These are phyloP conservation scores for Amanita phalloides DNA, from an alignment of 768 basidiomycete species.

Conservation along the genomic window DNA sequence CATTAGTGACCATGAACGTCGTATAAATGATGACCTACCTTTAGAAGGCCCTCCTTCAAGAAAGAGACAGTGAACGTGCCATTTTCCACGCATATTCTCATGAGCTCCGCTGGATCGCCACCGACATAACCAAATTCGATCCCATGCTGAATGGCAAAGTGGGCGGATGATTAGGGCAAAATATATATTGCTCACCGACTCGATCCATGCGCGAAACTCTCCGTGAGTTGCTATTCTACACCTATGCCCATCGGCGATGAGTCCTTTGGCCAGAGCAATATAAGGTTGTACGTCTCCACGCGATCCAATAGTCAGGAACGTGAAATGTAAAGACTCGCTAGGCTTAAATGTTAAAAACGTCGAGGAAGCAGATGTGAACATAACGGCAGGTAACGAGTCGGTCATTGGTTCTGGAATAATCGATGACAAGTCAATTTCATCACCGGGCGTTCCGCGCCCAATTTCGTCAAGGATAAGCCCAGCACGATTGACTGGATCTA, in stretches of 20 bases:
- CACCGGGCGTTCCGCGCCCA: slow-evolving; percentile 35
- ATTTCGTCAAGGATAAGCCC: slow-evolving; percentile 82
- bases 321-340: slow-evolving; percentile 72
- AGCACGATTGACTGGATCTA: slow-evolving; percentile 51
- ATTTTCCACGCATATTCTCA: slow-evolving; percentile 97
- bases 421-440: slow-evolving; percentile 29
- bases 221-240: slow-evolving; percentile 91
- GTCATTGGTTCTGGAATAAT: slow-evolving; percentile 46
- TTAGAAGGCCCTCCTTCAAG: slow-evolving; percentile 79
- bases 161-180: slow-evolving; percentile 4
- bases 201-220: slow-evolving; percentile 93
- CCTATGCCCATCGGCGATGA: slow-evolving; percentile 82
- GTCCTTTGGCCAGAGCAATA: slow-evolving; percentile 87
- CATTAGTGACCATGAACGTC: neutral
- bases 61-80: slow-evolving; percentile 96
- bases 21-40: slow-evolving; percentile 34
- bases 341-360: slow-evolving; percentile 98
- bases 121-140: slow-evolving; percentile 93
- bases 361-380: slow-evolving; percentile 94
- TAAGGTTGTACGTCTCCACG: slow-evolving; percentile 98
- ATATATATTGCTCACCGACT: slow-evolving; percentile 53
- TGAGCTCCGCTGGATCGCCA: slow-evolving; percentile 94
- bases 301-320: slow-evolving; percentile 92
- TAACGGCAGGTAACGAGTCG: slow-evolving; percentile 75
- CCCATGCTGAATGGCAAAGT: slow-evolving; percentile 52